Base-by-base conservation (phyloP, 768 basidiomycete genomes). In the Stropharia rugosoannulata region DNA sequence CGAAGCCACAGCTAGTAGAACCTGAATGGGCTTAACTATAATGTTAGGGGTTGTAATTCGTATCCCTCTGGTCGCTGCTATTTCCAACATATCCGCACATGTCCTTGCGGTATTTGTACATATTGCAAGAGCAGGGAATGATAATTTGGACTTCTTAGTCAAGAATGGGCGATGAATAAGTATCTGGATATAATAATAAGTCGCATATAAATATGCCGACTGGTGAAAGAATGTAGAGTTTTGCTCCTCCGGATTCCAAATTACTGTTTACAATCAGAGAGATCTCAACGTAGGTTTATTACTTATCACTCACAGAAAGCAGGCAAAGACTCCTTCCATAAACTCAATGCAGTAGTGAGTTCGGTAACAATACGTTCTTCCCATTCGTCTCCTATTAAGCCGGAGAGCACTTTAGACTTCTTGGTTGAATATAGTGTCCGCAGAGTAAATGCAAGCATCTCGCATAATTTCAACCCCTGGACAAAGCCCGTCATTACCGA, bases 61-160 rank as follows among this genome's bases (percentile, higher is more conserved):
- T 1, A 62, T 39, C 6, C 66, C 68, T n/a, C 78, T 70, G 41
- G 64, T 70, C 46, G 76, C 69, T 40, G 79, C 75, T 5, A 78
- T 72, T 57, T 90, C 88, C 50, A 88, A 68, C 29, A 94, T 75
- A 55, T 88, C 89, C 22, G 79, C 81, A 56, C 82, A 87, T 0
- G 86, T 85, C 10, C 91, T 76, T 1, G 92, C 89, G 1, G 93
- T 84, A 54, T 90, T 77, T 25, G 86, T 79, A 65, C 85, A 90
- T 53, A 86, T 87, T 1, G 86, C 81, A 11, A 86, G 76, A 0
- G 84, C 87, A 8, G 84, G 80, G 52, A 80, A 77, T 1, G 78
- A 73, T 15, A 80, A 62, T 4, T 63, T 49, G 5, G 76, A 72
- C 1, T 72, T 68, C 53, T 73, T 76, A 10, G 71, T 68, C 9